Base-by-base conservation (phyloP, 441 rosid species). In the Adansonia madagascariensis region DNA sequence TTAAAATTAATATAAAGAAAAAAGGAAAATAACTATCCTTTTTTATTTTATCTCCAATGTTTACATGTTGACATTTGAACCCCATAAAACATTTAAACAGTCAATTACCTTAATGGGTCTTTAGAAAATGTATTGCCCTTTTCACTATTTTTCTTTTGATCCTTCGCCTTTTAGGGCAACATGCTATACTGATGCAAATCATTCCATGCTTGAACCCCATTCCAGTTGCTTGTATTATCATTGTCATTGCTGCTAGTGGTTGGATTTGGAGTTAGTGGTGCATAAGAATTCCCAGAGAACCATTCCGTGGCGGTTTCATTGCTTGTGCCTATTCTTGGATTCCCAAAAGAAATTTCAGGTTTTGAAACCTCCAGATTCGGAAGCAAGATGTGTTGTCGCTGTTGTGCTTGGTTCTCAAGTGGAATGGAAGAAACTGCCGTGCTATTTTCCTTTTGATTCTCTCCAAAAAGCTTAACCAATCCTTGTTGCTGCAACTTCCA, bases 401-500 rank as follows among this genome's bases (percentile, higher is more conserved):
- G 41, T 24, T 69, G 14, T 24, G 43, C 59, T 49, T 49, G 59
- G 59, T 50, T 69, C 73, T 69, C 59, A 6, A 22, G 12, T 47
- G 20, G 73, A 22, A 79, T 86, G 4, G 90, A 71, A 17, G 87
- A 80, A 72, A 43, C 81, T 10, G n/a, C 63, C 5, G 18, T 60
- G 59, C n/a, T 55, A 44, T 72, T 84, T 41, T 89, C 93, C 60
- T 84, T 86, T 24, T 84, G 83, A 64, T 78, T 84, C 39, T 85
- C 85, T n/a, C 78, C 90, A 35, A 86, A 88, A 20, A 95, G 89
- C 93, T 87, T 81, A 12, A 93, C 88, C 81, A 95, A 79, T 82
- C 99, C 85, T 79, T 93, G 97, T 76, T 95, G 98, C 86, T 95
- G 99, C 78, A 95, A 82, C 85, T 91, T 95, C 99, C 97, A 93